Percentiles rank a stretch among this genome's conserved stretches.
phyloP scores from a whole-genome alignment of 2,329 filamentous ascomycete species.

The Nigrospora osmanthi region DNA sequence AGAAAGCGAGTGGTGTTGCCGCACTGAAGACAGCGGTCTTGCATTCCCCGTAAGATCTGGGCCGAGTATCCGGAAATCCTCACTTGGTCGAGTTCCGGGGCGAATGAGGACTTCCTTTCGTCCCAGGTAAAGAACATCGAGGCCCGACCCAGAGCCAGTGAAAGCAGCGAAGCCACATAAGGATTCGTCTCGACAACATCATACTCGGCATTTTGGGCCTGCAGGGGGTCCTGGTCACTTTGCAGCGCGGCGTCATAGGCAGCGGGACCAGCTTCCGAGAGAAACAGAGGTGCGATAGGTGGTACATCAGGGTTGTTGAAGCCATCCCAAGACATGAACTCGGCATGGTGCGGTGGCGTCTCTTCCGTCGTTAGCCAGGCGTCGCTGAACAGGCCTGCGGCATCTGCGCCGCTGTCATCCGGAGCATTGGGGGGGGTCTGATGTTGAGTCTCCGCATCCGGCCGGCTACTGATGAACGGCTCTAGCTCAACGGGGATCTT shows the following conservation, averaged over 20 bases:
- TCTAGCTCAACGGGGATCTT: slow-evolving; percentile 26
- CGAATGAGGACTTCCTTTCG: slow-evolving; percentile 42
- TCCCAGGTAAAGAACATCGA: slow-evolving; percentile 65
- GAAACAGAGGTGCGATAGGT: slow-evolving; percentile 39
- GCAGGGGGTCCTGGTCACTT: slow-evolving; percentile 30
- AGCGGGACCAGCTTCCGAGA: slow-evolving; percentile 60
- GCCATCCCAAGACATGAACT: slow-evolving; percentile 61
- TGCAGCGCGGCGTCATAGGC: slow-evolving; percentile 58
- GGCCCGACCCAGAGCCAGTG: slow-evolving; percentile 61
- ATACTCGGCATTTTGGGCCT: slow-evolving; percentile 26
- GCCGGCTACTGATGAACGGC: slow-evolving; percentile 3
- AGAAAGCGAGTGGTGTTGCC: slow-evolving; percentile 39
- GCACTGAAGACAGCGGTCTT: slow-evolving; percentile 37
- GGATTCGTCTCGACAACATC: slow-evolving; percentile 37
- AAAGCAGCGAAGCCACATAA: slow-evolving; percentile 52
- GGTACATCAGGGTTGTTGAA: slow-evolving; percentile 42
- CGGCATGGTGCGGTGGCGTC: slow-evolving; percentile 19
- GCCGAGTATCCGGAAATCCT: slow-evolving; percentile 50
- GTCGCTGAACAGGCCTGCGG: slow-evolving; percentile 21
- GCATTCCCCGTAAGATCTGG: slow-evolving; percentile 36
- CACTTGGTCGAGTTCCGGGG: slow-evolving; percentile 33
- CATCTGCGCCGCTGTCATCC: neutral
- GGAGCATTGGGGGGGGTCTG: slow-evolving; percentile 4
- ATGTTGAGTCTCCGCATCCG: slow-evolving; percentile 5
- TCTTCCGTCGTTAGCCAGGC: slow-evolving; percentile 39